Base-by-base conservation (phyloP, 768 basidiomycete species). In the Punctularia strigosozonata region DNA sequence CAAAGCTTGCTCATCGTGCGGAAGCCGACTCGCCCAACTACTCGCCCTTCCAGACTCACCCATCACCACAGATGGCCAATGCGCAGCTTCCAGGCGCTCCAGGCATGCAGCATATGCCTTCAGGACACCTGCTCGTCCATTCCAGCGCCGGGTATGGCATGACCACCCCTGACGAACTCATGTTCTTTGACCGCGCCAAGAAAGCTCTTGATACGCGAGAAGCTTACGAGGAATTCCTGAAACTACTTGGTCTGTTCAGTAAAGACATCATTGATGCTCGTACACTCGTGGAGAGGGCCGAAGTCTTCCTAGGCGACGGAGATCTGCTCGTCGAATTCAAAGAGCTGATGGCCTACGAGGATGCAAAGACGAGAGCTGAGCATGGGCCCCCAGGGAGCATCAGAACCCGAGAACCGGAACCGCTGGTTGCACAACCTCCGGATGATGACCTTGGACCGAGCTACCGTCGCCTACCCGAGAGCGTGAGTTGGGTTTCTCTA, bases 141-240 rank as follows among this genome's bases (percentile, higher is more conserved):
- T 33, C 33, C 6, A 31, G 34, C 15, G 33, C 38, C 31, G 45
- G 43, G 25, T 41, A 39, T 13, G 22, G 36, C 10, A 31, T 36
- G 43, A 40, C 60, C 18, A 52, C 74, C 1, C 69, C 73, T 8
- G 84, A 88, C 43, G 90, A 95, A 52, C 71, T 91, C 23, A 64
- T 83, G 10, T 98, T 98, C 69, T 98, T 98, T 53, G 95, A 98
- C 53, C 77, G 86, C 30, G 86, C 90, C 46, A 94, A 85, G 59
- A 80, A 78, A 47, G 65, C 76, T 0, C 59, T 89, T 6, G 86
- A 86, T 53, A 74, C 66, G 55, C 71, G 75, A 43, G 83, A 83
- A 38, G 69, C 76, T 25, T 89, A 86, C 50, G 90, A 95, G 50
- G 94, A 98, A 48, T 98, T 98, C 59, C 64, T 98, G 51, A 97